Conservation (phyloP, 805 yeast species). For the Spathaspora girioi region DNA sequence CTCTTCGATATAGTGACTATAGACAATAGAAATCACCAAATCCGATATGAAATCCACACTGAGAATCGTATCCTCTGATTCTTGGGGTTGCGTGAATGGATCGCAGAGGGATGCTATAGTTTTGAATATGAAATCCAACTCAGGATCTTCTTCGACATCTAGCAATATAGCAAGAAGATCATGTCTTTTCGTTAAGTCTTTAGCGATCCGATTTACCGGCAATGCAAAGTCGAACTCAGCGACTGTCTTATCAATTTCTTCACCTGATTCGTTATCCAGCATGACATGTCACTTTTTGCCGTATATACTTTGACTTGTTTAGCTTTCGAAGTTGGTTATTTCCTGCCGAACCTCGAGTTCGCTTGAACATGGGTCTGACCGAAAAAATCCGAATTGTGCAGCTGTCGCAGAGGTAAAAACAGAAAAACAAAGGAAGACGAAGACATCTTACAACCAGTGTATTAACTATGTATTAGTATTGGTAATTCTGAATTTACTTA, state of each 20-base stretch:
- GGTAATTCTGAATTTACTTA: neutral
- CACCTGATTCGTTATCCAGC: slow-evolving; percentile 14
- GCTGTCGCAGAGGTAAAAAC: neutral
- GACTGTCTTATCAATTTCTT: slow-evolving; percentile 10
- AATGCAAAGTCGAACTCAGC: slow-evolving; percentile 14
- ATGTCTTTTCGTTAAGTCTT: slow-evolving; percentile 12
- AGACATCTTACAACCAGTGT: neutral
- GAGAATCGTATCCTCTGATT: slow-evolving; percentile 47
- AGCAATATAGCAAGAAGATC: slow-evolving; percentile 12
- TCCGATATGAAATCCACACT: slow-evolving; percentile 57
- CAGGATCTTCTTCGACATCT: slow-evolving; percentile 12
- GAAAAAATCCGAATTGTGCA: neutral
- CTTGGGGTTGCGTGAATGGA: slow-evolving; percentile 69
- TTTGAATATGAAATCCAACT: slow-evolving; percentile 14
- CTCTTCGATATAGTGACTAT: slow-evolving; percentile 13
- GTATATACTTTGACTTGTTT: neutral
- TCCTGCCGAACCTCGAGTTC: neutral
- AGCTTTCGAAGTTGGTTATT: neutral
- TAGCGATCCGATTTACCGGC: slow-evolving; percentile 9
- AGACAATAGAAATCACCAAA: slow-evolving; percentile 43
- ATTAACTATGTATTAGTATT: neutral
- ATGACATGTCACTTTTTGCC: slow-evolving; percentile 12
- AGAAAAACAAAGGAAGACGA: neutral
- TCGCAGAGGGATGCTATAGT: slow-evolving; percentile 38
- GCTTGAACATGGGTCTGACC: too few species aligned